Percentiles rank a stretch among this genome's conserved stretches.
Evolutionary conservation across 1,284 basidiomycete genomes (phyloP).

Genomic region (Cronartium quercuum): DNA sequence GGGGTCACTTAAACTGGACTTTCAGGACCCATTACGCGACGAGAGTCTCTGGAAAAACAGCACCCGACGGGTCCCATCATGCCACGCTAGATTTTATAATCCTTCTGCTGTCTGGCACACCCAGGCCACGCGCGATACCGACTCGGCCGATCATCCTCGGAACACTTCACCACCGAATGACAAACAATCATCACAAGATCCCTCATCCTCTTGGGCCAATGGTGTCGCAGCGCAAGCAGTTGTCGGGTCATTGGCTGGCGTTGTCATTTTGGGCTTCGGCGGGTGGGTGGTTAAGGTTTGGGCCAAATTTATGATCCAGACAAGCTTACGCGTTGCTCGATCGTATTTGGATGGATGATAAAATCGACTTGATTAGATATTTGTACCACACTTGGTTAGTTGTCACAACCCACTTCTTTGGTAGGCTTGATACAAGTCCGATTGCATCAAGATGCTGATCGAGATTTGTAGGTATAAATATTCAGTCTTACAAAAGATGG

Average conservation of each 20-base stretch:
- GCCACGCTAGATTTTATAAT: neutral
- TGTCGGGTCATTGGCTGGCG: slow-evolving; percentile 23
- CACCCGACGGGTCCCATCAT: neutral
- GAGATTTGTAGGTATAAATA: slow-evolving; percentile 26
- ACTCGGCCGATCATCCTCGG: neutral
- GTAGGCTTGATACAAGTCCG: too few relatives aligned
- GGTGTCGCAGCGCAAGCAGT: slow-evolving; percentile 31
- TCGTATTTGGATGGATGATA: neutral
- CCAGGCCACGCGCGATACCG: neutral
- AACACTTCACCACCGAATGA: neutral
- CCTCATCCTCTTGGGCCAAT: slow-evolving; percentile 22
- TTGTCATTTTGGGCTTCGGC: slow-evolving; percentile 35
- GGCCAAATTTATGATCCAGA: too few relatives aligned
- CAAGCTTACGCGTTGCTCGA: neutral
- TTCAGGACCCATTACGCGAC: too few relatives aligned
- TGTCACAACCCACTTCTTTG: too few relatives aligned
- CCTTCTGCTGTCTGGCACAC: neutral
- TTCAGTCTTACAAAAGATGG: slow-evolving; percentile 38
- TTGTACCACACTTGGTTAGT: slow-evolving; percentile 38
- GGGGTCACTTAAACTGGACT: too few relatives aligned
- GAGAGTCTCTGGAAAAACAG: too few relatives aligned
- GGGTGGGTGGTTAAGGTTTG: slow-evolving; percentile 5
- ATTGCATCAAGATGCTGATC: too few relatives aligned
- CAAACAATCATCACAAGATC: neutral
- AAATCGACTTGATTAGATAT: slow-evolving; percentile 1